phyloP scores from a whole-genome alignment of 176 grass and related monocot genomes.

The Otatea glauca region DNA sequence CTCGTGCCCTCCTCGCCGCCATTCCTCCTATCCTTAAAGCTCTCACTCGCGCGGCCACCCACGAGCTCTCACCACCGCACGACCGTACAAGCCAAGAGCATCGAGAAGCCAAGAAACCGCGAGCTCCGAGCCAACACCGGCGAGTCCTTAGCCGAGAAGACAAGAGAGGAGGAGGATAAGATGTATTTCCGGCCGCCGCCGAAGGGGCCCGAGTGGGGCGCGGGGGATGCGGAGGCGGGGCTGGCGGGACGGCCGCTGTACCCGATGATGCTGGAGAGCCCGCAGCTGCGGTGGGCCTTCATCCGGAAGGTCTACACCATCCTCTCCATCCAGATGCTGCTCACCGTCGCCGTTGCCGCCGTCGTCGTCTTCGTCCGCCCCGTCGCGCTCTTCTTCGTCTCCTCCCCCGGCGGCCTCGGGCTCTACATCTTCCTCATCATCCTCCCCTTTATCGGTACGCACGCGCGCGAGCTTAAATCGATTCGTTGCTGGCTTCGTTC shows the following conservation, averaged over 20 bases:
- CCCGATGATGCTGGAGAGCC: slow-evolving; percentile 91
- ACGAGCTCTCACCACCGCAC: background rate
- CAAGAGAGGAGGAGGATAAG: background rate
- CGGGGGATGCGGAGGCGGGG: slow-evolving; percentile 63
- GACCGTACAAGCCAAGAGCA: background rate
- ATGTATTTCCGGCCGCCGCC: slow-evolving; percentile 78
- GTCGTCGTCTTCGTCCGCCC: slow-evolving; percentile 72
- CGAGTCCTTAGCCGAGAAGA: background rate
- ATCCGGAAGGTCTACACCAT: slow-evolving; percentile 85
- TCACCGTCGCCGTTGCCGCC: slow-evolving; percentile 74
- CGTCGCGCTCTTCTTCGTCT: slow-evolving; percentile 80
- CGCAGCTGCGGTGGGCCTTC: slow-evolving; percentile 85
- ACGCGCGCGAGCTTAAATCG: background rate
- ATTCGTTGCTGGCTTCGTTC: background rate
- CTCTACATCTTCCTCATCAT: slow-evolving; percentile 94
- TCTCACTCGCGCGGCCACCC: background rate
- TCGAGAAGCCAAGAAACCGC: background rate
- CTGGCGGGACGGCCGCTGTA: slow-evolving; percentile 54
- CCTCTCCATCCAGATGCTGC: slow-evolving; percentile 87
- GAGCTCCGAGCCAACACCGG: background rate
- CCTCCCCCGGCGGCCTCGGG: slow-evolving; percentile 61
- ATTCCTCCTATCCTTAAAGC: slow-evolving; percentile 33
- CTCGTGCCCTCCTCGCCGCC: slow-evolving; percentile 33
- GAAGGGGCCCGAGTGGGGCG: slow-evolving; percentile 40
- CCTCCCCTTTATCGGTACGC: slow-evolving; percentile 80